A percentile compares a stretch with the other conserved stretches of the same genome.
Evolutionary conservation across 768 basidiomycete genomes (phyloP).

Genomic region (Auricularia sp.): DNA sequence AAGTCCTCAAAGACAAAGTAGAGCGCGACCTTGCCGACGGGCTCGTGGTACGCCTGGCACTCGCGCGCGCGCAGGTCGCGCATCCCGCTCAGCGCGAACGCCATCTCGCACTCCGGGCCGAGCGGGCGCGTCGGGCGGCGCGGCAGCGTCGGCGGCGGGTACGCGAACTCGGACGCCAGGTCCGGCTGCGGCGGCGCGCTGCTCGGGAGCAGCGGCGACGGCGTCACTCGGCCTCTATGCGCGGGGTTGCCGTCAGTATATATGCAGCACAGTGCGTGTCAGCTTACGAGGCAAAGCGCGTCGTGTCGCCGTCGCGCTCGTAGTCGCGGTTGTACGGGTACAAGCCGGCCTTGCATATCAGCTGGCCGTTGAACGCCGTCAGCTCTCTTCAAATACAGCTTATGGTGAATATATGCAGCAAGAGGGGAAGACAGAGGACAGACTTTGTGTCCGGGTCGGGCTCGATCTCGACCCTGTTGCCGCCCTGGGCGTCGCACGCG

Average conservation of each 20-base stretch:
- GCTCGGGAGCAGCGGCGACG: neutral
- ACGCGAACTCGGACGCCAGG: neutral
- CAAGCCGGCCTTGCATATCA: neutral
- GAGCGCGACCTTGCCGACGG: neutral
- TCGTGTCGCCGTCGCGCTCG: neutral
- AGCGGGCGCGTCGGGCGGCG: neutral
- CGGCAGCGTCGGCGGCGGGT: neutral
- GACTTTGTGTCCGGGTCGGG: neutral
- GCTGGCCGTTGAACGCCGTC: neutral
- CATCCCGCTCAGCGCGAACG: neutral
- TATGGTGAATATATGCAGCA: neutral
- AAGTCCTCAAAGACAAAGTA: neutral
- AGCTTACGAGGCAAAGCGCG: neutral
- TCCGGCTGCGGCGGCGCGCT: neutral
- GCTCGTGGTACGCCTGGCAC: neutral
- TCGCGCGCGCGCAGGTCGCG: neutral
- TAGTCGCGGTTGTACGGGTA: neutral
- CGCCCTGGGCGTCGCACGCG: neutral
- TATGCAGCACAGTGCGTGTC: no score
- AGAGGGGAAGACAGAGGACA: neutral
- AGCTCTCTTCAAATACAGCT: neutral
- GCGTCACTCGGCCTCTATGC: neutral
- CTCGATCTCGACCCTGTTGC: neutral
- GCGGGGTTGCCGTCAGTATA: no score
- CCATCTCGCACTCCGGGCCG: neutral